These are phyloP conservation scores for Blastobotrys chiropterorum DNA, from an alignment of 805 yeast species.

Conservation along the genomic window DNA sequence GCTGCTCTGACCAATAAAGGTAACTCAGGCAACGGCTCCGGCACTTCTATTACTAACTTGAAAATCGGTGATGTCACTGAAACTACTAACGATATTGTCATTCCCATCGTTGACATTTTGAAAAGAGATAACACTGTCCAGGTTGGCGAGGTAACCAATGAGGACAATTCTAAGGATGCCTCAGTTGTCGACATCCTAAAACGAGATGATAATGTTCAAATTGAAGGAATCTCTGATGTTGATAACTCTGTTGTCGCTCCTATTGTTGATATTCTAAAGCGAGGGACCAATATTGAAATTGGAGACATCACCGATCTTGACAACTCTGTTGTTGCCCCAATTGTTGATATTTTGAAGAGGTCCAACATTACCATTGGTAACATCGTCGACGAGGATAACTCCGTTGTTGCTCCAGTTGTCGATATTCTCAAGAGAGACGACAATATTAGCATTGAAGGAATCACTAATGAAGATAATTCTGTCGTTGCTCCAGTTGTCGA, in stretches of 20 bases:
- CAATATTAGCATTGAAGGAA: neutral
- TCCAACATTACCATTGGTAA: neutral
- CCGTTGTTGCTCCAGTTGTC: neutral
- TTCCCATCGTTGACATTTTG: no score
- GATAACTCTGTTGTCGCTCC: no score
- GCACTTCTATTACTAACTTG: neutral
- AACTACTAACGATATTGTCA: neutral
- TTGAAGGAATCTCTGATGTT: no score
- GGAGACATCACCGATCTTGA: neutral
- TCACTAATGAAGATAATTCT: no score
- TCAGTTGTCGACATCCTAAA: no score
- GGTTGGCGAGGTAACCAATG: no score
- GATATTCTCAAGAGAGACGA: neutral
- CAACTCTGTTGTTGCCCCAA: neutral
- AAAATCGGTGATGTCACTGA: neutral
- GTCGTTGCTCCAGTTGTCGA: neutral
- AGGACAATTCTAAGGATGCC: no score
- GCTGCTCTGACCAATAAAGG: neutral
- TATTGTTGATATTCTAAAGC: neutral
- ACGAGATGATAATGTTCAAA: no score
- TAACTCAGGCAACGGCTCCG: neutral
- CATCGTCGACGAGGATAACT: neutral
- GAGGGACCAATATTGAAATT: no score
- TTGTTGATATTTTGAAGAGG: neutral
- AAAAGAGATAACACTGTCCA: no score